Evolutionary conservation across 352 stramenopile genomes (phyloP).

Genomic region (Globisporangium paddicum): DNA sequence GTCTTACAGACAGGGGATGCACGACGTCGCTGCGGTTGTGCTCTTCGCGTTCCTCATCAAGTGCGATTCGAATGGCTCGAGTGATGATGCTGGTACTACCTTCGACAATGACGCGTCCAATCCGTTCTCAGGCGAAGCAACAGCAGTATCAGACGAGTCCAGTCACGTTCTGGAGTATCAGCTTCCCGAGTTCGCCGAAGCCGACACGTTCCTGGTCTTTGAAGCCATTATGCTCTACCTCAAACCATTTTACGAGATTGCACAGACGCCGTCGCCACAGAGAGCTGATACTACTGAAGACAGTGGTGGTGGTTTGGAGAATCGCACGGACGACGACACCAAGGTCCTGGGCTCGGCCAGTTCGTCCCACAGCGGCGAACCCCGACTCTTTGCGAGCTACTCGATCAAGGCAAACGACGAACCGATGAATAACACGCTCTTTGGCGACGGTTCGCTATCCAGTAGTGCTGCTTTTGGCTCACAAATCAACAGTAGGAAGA

Average conservation of each 20-base stretch:
- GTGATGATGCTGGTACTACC: not conserved
- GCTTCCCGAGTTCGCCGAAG: slow-evolving; percentile 44
- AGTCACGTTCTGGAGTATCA: too few relatives aligned
- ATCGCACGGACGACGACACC: not conserved
- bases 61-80: not conserved
- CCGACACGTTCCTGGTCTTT: slow-evolving; percentile 70
- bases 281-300: not conserved
- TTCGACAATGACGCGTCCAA: slow-evolving; percentile 5
- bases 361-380: slow-evolving; percentile 17
- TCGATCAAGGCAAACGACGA: slow-evolving; percentile 15
- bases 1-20: slow-evolving; percentile 84
- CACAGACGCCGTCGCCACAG: slow-evolving; percentile 26
- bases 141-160: not conserved
- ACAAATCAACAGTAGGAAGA: not conserved
- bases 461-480: not conserved
- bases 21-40: slow-evolving; percentile 75
- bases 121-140: slow-evolving; percentile 13
- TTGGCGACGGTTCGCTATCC: not conserved
- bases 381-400: slow-evolving; percentile 24
- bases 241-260: slow-evolving; percentile 74
- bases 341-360: not conserved
- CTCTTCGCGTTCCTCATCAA: slow-evolving; percentile 58
- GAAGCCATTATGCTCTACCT: slow-evolving; percentile 74
- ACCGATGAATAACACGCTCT: not conserved
- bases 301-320: too few relatives aligned